Percentiles rank a stretch among this genome's conserved stretches.
These are phyloP conservation scores for Diaporthe vaccinii DNA, from an alignment of 2,329 filamentous ascomycete genomes.

Conservation along the genomic window DNA sequence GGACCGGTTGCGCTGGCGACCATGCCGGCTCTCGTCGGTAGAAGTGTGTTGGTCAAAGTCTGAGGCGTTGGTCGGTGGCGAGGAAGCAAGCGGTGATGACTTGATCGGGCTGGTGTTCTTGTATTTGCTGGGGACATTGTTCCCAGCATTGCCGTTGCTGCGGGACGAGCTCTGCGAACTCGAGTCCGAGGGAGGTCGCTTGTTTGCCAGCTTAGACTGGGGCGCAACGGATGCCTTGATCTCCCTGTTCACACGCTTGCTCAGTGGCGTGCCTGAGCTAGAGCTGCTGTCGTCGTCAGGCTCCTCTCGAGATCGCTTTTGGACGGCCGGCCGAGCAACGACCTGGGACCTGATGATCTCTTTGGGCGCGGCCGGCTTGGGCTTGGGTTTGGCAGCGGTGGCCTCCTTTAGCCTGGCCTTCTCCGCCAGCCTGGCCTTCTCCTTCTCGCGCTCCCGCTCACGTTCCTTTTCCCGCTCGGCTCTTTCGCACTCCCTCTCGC, in stretches of 20 bases:
- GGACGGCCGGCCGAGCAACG: constrained; percentile 47
- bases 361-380: constrained; percentile 53
- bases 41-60: constrained; percentile 65
- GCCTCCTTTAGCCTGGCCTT: constrained; percentile 49
- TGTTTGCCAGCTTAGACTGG: constrained; percentile 36
- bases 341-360: constrained; percentile 50
- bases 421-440: constrained; percentile 43
- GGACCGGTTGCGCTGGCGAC: constrained; percentile 42
- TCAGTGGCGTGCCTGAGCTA: constrained; percentile 70
- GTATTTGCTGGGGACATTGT: constrained; percentile 56
- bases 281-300: constrained; percentile 68
- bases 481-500: constrained; percentile 35
- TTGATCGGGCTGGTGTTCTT: constrained; percentile 72
- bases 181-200: constrained; percentile 55
- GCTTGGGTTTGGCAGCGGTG: constrained; percentile 49
- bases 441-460: constrained; percentile 40
- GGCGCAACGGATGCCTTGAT: constrained; percentile 43
- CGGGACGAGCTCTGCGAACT: constrained; percentile 61
- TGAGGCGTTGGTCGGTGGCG: constrained; percentile 75
- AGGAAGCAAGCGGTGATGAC: constrained; percentile 75
- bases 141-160: constrained; percentile 42
- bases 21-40: constrained; percentile 40
- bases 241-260: constrained; percentile 68
- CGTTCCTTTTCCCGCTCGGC: not conserved
- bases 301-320: constrained; percentile 67